Evolutionary conservation across 768 basidiomycete genomes (phyloP).

Genomic region (Boletellus emodensis): DNA sequence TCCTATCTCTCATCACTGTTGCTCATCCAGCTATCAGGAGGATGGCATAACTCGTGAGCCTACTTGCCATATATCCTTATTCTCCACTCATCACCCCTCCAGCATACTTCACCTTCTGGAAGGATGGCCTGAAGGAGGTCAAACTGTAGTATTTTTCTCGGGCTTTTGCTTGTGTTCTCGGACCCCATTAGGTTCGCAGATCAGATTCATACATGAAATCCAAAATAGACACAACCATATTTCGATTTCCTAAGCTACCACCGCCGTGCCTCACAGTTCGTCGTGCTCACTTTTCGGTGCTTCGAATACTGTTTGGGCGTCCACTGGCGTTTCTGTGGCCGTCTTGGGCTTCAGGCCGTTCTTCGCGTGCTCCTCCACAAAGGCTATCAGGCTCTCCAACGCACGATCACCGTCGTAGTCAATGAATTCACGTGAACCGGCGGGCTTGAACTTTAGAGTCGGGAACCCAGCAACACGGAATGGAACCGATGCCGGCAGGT

Average conservation of each 20-base stretch:
- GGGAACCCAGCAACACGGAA: constrained; percentile 92
- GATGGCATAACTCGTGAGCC: constrained; percentile 79
- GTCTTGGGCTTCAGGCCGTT: constrained; percentile 54
- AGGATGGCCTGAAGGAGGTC: constrained; percentile 81
- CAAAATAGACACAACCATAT: constrained; percentile 20
- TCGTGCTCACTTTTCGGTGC: constrained; percentile 25
- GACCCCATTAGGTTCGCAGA: constrained; percentile 6
- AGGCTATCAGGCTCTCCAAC: constrained; percentile 78
- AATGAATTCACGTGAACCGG: constrained; percentile 80
- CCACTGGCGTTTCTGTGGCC: constrained; percentile 19
- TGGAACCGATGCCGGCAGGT: constrained; percentile 80
- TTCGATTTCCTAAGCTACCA: constrained; percentile 17
- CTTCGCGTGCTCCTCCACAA: constrained; percentile 77
- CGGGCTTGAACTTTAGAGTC: constrained; percentile 94
- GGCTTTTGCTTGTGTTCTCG: neutral
- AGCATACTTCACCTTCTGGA: constrained; percentile 97
- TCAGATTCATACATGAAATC: constrained; percentile 15
- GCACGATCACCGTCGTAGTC: constrained; percentile 94
- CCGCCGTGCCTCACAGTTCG: constrained; percentile 22
- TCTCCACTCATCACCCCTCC: constrained; percentile 9
- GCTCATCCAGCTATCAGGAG: constrained; percentile 40
- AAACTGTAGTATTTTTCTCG: constrained; percentile 50
- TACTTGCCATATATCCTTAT: neutral
- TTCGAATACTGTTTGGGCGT: constrained; percentile 24
- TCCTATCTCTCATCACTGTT: neutral